These are phyloP conservation scores for Penicillium argentinense DNA, from an alignment of 495 filamentous ascomycete genomes.

Conservation along the genomic window DNA sequence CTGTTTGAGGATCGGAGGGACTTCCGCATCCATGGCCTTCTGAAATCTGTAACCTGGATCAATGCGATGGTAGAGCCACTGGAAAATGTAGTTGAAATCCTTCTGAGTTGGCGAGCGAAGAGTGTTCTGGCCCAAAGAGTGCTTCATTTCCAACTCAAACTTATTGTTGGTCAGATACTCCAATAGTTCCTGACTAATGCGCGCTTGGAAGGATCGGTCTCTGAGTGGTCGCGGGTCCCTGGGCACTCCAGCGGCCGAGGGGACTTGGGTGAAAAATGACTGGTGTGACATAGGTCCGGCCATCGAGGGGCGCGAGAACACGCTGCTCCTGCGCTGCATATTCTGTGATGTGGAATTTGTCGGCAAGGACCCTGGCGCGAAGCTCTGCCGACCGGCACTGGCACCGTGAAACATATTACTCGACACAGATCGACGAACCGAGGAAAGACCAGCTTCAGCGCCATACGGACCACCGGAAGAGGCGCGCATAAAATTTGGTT, in stretches of 20 bases:
- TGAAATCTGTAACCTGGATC: slow-evolving; percentile 90
- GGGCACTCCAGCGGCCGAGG: slow-evolving; percentile 73
- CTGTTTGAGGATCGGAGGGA: slow-evolving; percentile 86
- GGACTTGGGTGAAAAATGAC: slow-evolving; percentile 88
- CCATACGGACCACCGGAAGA: slow-evolving; percentile 73
- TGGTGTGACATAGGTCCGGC: slow-evolving; percentile 67
- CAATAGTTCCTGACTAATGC: slow-evolving; percentile 83
- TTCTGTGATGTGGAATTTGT: slow-evolving; percentile 42
- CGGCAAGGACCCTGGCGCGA: slow-evolving; percentile 62
- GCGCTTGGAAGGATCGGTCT: slow-evolving; percentile 73
- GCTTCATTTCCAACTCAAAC: slow-evolving; percentile 97
- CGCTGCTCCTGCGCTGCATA: slow-evolving; percentile 76
- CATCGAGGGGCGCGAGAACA: slow-evolving; percentile 70
- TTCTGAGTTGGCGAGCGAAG: slow-evolving; percentile 95
- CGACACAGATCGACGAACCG: slow-evolving; percentile 83
- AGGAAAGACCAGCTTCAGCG: slow-evolving; percentile 74
- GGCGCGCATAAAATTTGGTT: slow-evolving; percentile 79
- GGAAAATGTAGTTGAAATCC: slow-evolving; percentile 95
- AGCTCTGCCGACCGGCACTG: slow-evolving; percentile 63
- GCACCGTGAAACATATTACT: slow-evolving; percentile 64
- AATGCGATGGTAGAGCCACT: slow-evolving; percentile 94
- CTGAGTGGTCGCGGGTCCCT: slow-evolving; percentile 86
- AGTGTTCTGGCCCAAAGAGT: slow-evolving; percentile 81
- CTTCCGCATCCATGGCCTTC: slow-evolving; percentile 90
- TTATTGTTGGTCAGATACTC: slow-evolving; percentile 89